Conservation (phyloP, 106 monocot genomes). For the Dendrobium officinale region DNA sequence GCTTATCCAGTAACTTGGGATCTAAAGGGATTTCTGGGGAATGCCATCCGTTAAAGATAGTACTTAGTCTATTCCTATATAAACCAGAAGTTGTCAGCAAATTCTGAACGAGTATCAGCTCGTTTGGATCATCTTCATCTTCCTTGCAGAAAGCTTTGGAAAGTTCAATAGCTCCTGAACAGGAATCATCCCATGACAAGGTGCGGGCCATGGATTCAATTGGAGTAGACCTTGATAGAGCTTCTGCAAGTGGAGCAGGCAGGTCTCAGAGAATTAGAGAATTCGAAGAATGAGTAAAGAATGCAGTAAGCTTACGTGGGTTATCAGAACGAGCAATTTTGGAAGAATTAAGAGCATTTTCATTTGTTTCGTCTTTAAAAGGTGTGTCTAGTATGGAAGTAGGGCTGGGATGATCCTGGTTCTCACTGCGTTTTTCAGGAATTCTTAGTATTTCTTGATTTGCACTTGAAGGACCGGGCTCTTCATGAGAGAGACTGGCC, state of each 20-base stretch:
- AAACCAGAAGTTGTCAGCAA: conserved; percentile 44
- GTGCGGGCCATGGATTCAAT: conserved; percentile 67
- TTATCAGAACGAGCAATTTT: conserved; percentile 7
- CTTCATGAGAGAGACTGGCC: conserved; percentile 31
- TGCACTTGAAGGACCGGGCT: conserved; percentile 11
- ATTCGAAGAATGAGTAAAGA: background rate
- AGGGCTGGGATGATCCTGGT: conserved; percentile 31
- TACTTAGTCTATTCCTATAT: conserved; percentile 14
- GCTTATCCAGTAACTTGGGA: conserved; percentile 34
- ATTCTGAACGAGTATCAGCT: conserved; percentile 33
- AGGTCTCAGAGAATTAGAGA: background rate
- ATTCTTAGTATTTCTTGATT: background rate
- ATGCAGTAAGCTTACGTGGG: conserved; percentile 26
- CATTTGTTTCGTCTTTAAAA: conserved; percentile 17
- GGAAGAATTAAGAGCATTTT: conserved; percentile 7
- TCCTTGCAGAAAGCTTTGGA: conserved; percentile 23
- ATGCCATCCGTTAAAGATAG: conserved; percentile 38
- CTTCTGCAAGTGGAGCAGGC: conserved; percentile 22
- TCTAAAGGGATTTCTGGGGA: conserved; percentile 48
- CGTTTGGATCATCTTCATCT: conserved; percentile 37
- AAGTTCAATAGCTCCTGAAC: conserved; percentile 18
- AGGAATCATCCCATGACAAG: conserved; percentile 29
- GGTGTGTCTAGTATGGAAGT: conserved; percentile 28
- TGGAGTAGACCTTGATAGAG: conserved; percentile 40
- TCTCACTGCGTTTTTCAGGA: conserved; percentile 8